Base-by-base conservation (phyloP, 1,284 basidiomycete genomes). In the Gomphus bonarii region DNA sequence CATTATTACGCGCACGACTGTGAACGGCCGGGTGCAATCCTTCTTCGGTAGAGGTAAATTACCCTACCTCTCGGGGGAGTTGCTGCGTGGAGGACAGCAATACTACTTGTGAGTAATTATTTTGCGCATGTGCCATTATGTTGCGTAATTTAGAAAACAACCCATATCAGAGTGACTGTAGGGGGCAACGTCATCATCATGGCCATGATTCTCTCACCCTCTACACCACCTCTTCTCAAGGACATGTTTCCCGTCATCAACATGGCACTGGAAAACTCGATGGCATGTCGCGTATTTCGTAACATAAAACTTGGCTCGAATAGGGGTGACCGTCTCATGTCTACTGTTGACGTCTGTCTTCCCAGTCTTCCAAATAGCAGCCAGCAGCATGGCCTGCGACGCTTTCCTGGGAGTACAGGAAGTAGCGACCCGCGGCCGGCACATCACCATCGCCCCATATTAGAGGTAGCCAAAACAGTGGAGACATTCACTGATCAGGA, bases 81-180 rank as follows among this genome's bases (percentile, higher is more conserved):
- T 71, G 10, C 57, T 71, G n/a, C 63, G 64, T 38, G 63, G 65
- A 48, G 68, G 69, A 8, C 68, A 70, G 60, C 55, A 63, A 18
- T 71, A 69, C 57, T 70, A 69, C 51, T 46, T 69, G 70, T 70
- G 49, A 59, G 67, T 61, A 12, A 11, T 30, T 25, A 16, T 25
- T 50, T 51, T 16, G 16, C 20, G 33, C n/a, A 49, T 36, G 20
- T 25, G 25, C 25, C 25, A 25, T 25, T 25, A 25, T 25, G 25
- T 25, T 25, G 4, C 25, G 2, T 25, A 25, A 25, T 25, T 25
- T 25, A 25, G 18, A 25, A 28, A 31, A 25, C 33, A 4, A 10
- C 5, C 36, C 20, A 43, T 35, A 12, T 16, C 36, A 68, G 66
- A 8, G 58, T 65, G 10, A 64, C 67, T 7, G 60, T 67, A 11